These are phyloP conservation scores for Fagopyrum tataricum DNA, from an alignment of 148 eudicot genomes.

Conservation along the genomic window DNA sequence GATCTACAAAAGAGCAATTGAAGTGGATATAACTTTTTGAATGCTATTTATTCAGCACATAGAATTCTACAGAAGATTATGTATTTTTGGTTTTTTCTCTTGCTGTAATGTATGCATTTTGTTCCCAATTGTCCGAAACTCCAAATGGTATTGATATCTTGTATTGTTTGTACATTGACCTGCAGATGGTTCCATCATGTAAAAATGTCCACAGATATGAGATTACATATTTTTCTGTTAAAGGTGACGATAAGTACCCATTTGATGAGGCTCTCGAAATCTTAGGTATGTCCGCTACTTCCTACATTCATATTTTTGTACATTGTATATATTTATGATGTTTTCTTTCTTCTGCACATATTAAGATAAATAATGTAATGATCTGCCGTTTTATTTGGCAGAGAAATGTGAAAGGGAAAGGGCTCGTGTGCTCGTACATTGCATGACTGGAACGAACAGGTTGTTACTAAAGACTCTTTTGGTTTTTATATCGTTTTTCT, in stretches of 20 bases:
- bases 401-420: conserved; percentile 86
- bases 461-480: conserved; percentile 16
- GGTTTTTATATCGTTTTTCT: background rate
- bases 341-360: background rate
- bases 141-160: background rate
- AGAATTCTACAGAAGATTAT: too few relatives aligned
- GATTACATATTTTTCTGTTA: conserved; percentile 72
- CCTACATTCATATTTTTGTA: background rate
- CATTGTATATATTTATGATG: background rate
- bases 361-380: background rate
- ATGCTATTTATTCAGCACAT: background rate
- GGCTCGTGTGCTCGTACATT: conserved; percentile 94
- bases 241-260: conserved; percentile 57
- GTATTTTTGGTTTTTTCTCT: background rate
- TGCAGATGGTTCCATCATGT: conserved; percentile 96
- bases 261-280: conserved; percentile 82
- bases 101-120: background rate
- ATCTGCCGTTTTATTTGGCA: conserved; percentile 30
- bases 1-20: background rate
- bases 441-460: conserved; percentile 97
- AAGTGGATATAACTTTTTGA: background rate
- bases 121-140: background rate
- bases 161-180: conserved; percentile 16
- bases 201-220: conserved; percentile 91
- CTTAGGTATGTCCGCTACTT: conserved; percentile 46